Evolutionary conservation across 2,329 filamentous ascomycete species (phyloP).

Genomic region (Botrytis paeoniae): DNA sequence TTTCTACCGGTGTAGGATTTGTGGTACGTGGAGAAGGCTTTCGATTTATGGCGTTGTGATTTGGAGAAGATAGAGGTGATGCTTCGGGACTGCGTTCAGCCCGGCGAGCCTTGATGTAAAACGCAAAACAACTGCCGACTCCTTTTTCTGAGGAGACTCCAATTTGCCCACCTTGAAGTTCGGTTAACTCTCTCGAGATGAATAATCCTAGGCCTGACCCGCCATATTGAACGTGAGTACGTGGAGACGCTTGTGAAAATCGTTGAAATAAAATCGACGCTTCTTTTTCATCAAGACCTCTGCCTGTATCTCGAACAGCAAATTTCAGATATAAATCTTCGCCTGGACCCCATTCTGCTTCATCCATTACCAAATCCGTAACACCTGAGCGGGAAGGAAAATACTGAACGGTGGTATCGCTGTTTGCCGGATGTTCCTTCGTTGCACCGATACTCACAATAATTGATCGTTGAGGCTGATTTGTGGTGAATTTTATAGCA

Average conservation of each 20-base stretch:
- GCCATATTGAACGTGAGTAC: slow-evolving; percentile 81
- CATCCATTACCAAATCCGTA: slow-evolving; percentile 30
- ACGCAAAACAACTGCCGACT: slow-evolving; percentile 71
- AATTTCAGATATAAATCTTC: slow-evolving; percentile 70
- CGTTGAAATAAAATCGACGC: slow-evolving; percentile 73
- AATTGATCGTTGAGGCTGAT: slow-evolving; percentile 54
- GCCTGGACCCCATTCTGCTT: slow-evolving; percentile 61
- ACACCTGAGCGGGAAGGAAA: slow-evolving; percentile 38
- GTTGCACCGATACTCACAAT: slow-evolving; percentile 41
- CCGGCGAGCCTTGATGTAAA: slow-evolving; percentile 56
- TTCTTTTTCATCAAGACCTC: slow-evolving; percentile 67
- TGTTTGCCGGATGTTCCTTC: slow-evolving; percentile 43
- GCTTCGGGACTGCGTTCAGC: slow-evolving; percentile 13
- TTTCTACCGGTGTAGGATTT: not conserved
- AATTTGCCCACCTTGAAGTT: slow-evolving; percentile 78
- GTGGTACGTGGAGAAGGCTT: not conserved
- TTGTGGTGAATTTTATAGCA: slow-evolving; percentile 77
- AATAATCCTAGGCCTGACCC: slow-evolving; percentile 77
- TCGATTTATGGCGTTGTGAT: not conserved
- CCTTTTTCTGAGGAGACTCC: slow-evolving; percentile 67
- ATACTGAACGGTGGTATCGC: slow-evolving; percentile 43
- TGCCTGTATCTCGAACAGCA: slow-evolving; percentile 73
- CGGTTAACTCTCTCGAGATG: slow-evolving; percentile 73
- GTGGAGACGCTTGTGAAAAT: slow-evolving; percentile 71
- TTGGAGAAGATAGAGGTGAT: slow-evolving; percentile 15